Percentiles rank a stretch among this genome's conserved stretches.
Conservation (phyloP, 345 rosid species). For the Brassica cretica region DNA sequence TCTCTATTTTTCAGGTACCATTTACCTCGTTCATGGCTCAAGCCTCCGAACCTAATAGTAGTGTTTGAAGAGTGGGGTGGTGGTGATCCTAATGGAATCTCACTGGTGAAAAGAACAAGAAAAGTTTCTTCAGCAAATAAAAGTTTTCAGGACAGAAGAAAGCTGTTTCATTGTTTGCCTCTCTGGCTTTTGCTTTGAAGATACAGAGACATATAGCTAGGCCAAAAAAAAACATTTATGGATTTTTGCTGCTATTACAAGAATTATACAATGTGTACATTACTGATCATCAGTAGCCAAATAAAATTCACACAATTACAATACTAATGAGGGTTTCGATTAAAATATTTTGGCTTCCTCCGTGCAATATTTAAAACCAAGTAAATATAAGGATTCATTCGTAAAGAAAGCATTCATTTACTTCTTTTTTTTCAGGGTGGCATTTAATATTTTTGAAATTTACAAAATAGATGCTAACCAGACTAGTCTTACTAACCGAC, state of each 20-base stretch:
- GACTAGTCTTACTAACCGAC: too few relatives aligned
- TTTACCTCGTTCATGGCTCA: constrained; percentile 86
- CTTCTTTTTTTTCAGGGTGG: too few relatives aligned
- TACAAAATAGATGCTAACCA: too few relatives aligned
- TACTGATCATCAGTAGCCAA: neutral
- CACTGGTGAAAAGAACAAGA: neutral
- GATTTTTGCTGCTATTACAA: constrained; percentile 26
- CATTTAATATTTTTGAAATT: too few relatives aligned
- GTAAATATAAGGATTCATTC: too few relatives aligned
- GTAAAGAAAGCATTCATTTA: too few relatives aligned
- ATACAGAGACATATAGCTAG: constrained; percentile 25
- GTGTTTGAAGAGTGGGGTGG: constrained; percentile 83
- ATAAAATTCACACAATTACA: neutral
- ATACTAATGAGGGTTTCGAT: neutral
- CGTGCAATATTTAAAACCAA: too few relatives aligned
- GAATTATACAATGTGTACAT: constrained; percentile 13
- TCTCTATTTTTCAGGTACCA: constrained; percentile 64
- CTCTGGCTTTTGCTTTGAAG: constrained; percentile 28
- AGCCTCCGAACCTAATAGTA: constrained; percentile 63
- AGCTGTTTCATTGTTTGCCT: neutral
- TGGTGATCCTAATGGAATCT: constrained; percentile 36
- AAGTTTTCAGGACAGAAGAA: neutral
- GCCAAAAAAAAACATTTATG: neutral
- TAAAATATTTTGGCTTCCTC: neutral
- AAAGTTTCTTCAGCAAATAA: neutral